A percentile compares a stretch with the other conserved stretches of the same genome.
phyloP scores from a whole-genome alignment of 2,329 filamentous ascomycete species.

The Ophiosphaerella korrae region DNA sequence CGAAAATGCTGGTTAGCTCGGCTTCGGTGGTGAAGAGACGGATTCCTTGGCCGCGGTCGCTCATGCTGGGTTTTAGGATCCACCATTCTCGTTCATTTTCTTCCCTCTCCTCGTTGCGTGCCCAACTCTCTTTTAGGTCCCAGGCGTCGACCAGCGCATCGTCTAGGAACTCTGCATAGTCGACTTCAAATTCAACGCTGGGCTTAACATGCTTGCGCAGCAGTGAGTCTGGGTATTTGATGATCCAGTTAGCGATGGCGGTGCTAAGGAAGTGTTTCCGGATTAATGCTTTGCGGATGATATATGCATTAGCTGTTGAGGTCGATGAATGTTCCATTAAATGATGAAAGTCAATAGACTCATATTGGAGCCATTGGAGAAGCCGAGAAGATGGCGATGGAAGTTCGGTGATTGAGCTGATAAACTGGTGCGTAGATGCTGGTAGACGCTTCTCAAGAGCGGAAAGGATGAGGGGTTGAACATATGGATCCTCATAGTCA shows the following conservation, averaged over 20 bases:
- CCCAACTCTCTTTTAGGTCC: conserved; percentile 80
- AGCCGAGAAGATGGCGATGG: conserved; percentile 56
- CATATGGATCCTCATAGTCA: conserved; percentile 85
- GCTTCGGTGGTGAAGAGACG: conserved; percentile 83
- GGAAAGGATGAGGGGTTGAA: conserved; percentile 80
- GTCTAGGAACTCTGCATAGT: conserved; percentile 95
- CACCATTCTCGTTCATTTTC: conserved; percentile 75
- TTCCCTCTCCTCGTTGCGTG: conserved; percentile 63
- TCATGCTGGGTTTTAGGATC: conserved; percentile 98
- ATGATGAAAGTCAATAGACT: conserved; percentile 82
- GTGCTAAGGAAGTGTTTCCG: conserved; percentile 91
- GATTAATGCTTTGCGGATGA: conserved; percentile 95
- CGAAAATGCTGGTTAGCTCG: conserved; percentile 85
- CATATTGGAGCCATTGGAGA: conserved; percentile 85
- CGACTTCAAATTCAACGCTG: conserved; percentile 86
- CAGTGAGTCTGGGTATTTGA: conserved; percentile 76
- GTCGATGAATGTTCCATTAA: conserved; percentile 65
- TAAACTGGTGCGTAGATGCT: conserved; percentile 58
- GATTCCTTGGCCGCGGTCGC: conserved; percentile 92
- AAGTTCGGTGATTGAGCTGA: conserved; percentile 57
- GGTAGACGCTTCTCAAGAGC: conserved; percentile 71
- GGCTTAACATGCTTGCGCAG: conserved; percentile 75
- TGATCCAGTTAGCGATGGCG: conserved; percentile 82
- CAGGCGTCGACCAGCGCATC: conserved; percentile 90
- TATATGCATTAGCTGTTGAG: conserved; percentile 82